Conservation (phyloP, 768 basidiomycete species). For the Lactarius vividus region DNA sequence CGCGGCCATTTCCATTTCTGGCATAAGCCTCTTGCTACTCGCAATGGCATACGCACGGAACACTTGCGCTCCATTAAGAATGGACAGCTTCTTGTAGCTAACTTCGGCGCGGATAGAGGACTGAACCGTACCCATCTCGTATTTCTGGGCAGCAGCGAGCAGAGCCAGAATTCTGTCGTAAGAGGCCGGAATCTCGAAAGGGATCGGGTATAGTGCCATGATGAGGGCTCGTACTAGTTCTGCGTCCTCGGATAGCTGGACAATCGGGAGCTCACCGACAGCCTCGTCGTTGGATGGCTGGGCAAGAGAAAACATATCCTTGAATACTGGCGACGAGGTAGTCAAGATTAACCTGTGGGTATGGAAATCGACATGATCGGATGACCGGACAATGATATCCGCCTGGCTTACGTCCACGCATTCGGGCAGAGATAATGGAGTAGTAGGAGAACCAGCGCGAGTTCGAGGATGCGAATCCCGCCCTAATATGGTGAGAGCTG, state of each 20-base stretch:
- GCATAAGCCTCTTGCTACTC: neutral
- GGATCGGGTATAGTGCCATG: neutral
- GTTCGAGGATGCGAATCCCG: no score
- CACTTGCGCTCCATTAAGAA: neutral
- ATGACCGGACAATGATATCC: constrained; percentile 43
- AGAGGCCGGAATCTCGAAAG: neutral
- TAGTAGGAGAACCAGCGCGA: neutral
- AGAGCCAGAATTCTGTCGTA: neutral
- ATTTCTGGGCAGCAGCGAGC: constrained; percentile 5
- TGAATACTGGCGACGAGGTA: constrained; percentile 43
- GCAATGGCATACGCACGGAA: constrained; percentile 3
- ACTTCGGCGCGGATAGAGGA: constrained; percentile 6
- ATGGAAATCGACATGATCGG: constrained; percentile 44
- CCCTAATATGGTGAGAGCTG: neutral
- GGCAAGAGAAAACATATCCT: constrained; percentile 12
- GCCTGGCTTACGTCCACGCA: constrained; percentile 27
- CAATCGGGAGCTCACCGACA: neutral
- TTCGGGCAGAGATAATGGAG: neutral
- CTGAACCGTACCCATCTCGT: neutral
- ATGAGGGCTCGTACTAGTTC: neutral
- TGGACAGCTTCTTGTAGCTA: neutral
- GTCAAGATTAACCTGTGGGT: constrained; percentile 45
- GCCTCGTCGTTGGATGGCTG: neutral
- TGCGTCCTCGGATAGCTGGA: neutral
- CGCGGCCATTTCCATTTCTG: neutral